Evolutionary conservation across 257 asterid genomes (phyloP).

Genomic region (Gentiana straminea): DNA sequence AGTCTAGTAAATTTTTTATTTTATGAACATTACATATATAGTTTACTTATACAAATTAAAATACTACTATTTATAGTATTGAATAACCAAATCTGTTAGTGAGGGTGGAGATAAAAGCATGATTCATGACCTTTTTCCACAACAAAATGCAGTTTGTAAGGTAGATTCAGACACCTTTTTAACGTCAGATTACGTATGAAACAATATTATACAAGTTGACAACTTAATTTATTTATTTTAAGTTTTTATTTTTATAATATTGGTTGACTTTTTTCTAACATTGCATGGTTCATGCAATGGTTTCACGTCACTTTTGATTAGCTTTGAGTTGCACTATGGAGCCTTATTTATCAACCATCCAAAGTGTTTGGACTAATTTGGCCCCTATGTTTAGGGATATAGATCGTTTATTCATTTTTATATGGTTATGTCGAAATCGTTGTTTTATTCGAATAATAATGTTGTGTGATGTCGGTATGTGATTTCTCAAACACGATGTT

Average conservation of each 20-base stretch:
- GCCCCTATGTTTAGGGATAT: too few relatives aligned
- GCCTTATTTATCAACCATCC: not conserved
- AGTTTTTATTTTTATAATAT: not conserved
- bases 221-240: too few relatives aligned
- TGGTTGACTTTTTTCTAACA: constrained; percentile 3
- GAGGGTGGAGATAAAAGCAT: constrained; percentile 13
- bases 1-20: too few relatives aligned
- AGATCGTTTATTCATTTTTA: too few relatives aligned
- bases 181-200: constrained; percentile 5
- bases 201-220: not conserved
- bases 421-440: too few relatives aligned
- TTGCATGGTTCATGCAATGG: constrained; percentile 34
- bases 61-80: not conserved
- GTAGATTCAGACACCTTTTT: not conserved
- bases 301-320: constrained; percentile 5
- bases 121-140: constrained; percentile 7
- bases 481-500: too few relatives aligned
- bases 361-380: constrained; percentile 1
- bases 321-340: not conserved
- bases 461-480: too few relatives aligned
- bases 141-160: too few relatives aligned
- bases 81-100: too few relatives aligned
- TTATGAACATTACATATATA: too few relatives aligned
- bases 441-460: too few relatives aligned
- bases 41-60: not conserved